Conservation (phyloP, 2,329 filamentous ascomycete genomes). For the Zopfia rhizophila region DNA sequence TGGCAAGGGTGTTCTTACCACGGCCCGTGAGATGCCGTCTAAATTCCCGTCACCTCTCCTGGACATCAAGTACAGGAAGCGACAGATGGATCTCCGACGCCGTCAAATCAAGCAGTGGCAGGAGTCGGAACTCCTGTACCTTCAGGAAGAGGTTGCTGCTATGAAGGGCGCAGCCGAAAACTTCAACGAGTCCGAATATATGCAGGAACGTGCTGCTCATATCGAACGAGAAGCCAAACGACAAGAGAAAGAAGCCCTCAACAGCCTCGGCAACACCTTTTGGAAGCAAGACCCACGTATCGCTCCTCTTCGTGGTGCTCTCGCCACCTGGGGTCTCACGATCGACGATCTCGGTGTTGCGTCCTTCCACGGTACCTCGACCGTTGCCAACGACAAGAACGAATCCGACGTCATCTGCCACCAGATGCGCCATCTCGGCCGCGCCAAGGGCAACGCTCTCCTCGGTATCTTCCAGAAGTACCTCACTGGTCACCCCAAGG, state of each 20-base stretch:
- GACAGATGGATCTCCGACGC: conserved; percentile 93
- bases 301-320: conserved; percentile 91
- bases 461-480: conserved; percentile 99
- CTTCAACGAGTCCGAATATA: conserved; percentile 86
- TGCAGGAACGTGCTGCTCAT: conserved; percentile 83
- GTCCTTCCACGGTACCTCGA: conserved; percentile 99
- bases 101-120: conserved; percentile 97
- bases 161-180: conserved; percentile 81
- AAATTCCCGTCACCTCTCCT: conserved; percentile 96
- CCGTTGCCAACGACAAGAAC: conserved; percentile 99
- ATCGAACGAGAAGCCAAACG: conserved; percentile 88
- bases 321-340: conserved; percentile 97
- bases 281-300: conserved; percentile 97
- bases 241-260: conserved; percentile 92
- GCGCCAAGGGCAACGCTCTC: conserved; percentile 95
- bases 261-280: conserved; percentile 96
- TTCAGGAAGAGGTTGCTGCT: conserved; percentile 90
- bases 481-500: conserved; percentile 98
- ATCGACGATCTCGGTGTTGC: conserved; percentile 95
- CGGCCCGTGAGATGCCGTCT: conserved; percentile 87
- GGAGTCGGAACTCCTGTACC: conserved; percentile 90
- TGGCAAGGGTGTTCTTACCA: conserved; percentile 95
- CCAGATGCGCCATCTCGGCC: conserved; percentile 93
- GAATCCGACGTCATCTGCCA: conserved; percentile 97
- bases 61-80: conserved; percentile 96